Conservation (phyloP, 2,329 filamentous ascomycete genomes). For the Teratosphaeria viscida region DNA sequence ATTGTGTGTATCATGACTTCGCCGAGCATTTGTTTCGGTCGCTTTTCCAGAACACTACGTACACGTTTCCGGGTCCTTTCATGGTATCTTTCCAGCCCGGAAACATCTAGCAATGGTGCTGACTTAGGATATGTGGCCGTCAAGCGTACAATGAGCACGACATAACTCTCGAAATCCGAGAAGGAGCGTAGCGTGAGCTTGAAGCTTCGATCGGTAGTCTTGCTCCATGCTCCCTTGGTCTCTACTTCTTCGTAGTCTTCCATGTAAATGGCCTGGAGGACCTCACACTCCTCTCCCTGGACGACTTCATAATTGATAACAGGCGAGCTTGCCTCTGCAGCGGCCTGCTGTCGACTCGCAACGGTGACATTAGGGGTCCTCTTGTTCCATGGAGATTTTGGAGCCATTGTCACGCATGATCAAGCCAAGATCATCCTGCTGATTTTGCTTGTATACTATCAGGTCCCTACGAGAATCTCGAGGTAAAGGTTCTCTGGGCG, state of each 20-base stretch:
- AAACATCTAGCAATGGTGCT: slow-evolving; percentile 59
- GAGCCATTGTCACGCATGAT: slow-evolving; percentile 30
- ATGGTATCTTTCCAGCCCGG: slow-evolving; percentile 53
- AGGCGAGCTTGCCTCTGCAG: slow-evolving; percentile 10
- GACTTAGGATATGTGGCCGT: slow-evolving; percentile 89
- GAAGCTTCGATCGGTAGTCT: slow-evolving; percentile 69
- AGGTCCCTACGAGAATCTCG: slow-evolving; percentile 11
- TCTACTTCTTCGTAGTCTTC: slow-evolving; percentile 75
- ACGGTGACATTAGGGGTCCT: slow-evolving; percentile 2
- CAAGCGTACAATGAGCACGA: slow-evolving; percentile 67
- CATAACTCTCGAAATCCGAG: slow-evolving; percentile 58
- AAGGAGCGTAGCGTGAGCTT: slow-evolving; percentile 67
- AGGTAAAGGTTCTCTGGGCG: not conserved
- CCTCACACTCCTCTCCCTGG: slow-evolving; percentile 80
- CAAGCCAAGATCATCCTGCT: slow-evolving; percentile 10
- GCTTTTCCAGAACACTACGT: slow-evolving; percentile 55
- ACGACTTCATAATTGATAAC: slow-evolving; percentile 65
- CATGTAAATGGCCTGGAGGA: slow-evolving; percentile 75
- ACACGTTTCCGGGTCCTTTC: slow-evolving; percentile 63
- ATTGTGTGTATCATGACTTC: slow-evolving; percentile 57
- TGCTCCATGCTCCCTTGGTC: slow-evolving; percentile 72
- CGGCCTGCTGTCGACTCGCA: not conserved
- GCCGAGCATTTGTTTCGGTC: slow-evolving; percentile 54
- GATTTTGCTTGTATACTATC: not conserved
- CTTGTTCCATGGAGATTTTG: slow-evolving; percentile 35